Percentiles rank a stretch among this genome's conserved stretches.
Conservation (phyloP, 768 basidiomycete genomes). For the Pisolithus orientalis region DNA sequence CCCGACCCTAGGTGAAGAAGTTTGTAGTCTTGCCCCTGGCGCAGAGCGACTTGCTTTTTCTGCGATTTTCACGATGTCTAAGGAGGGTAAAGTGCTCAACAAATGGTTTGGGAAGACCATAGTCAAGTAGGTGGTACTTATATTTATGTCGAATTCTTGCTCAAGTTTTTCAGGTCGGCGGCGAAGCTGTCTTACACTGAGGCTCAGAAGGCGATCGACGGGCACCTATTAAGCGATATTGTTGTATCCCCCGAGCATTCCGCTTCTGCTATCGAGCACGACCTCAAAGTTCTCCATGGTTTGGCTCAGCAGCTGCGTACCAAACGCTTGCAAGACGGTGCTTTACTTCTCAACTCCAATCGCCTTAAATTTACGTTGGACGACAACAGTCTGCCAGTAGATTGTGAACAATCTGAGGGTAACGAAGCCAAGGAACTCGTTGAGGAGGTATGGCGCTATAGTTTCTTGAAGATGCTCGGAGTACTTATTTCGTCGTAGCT, state of each 20-base stretch:
- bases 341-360: slow-evolving; percentile 62
- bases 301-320: slow-evolving; percentile 69
- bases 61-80: slow-evolving; percentile 77
- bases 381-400: slow-evolving; percentile 69
- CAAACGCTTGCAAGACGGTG: slow-evolving; percentile 74
- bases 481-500: slow-evolving; percentile 44
- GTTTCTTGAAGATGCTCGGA: neutral
- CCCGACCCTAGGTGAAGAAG: slow-evolving; percentile 83
- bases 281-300: slow-evolving; percentile 62
- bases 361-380: slow-evolving; percentile 76
- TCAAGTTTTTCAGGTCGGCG: slow-evolving; percentile 54
- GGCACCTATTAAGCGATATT: slow-evolving; percentile 48
- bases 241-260: slow-evolving; percentile 53
- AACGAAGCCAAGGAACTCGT: slow-evolving; percentile 75
- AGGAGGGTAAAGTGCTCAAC: slow-evolving; percentile 74
- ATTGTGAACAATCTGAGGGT: slow-evolving; percentile 62
- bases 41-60: slow-evolving; percentile 91
- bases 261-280: slow-evolving; percentile 58
- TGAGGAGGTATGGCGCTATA: slow-evolving; percentile 64
- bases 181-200: slow-evolving; percentile 80
- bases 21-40: slow-evolving; percentile 87
- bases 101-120: slow-evolving; percentile 94
- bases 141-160: neutral
- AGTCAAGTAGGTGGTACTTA: slow-evolving; percentile 55
- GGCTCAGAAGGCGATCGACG: slow-evolving; percentile 79